These are phyloP conservation scores for Lumnitzera racemosa DNA, from an alignment of 345 rosid genomes.

Conservation along the genomic window DNA sequence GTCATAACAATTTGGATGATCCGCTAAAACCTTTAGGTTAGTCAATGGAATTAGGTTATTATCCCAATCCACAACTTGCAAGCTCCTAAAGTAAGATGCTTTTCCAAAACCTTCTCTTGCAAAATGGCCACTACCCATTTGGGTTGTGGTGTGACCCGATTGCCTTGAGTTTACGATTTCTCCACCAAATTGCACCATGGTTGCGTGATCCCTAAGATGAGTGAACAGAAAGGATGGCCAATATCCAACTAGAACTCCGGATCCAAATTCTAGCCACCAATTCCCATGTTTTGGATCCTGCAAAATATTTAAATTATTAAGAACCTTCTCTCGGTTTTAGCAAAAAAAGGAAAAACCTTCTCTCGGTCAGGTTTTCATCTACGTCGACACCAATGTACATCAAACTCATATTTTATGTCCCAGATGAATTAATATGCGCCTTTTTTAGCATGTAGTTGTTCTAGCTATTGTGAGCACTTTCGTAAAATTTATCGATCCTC, in stretches of 20 bases:
- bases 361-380: too few relatives aligned
- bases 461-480: not conserved
- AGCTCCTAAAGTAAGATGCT: slow-evolving; percentile 81
- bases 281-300: slow-evolving; percentile 99
- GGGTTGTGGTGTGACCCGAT: slow-evolving; percentile 77
- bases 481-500: not conserved
- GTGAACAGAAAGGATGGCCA: slow-evolving; percentile 88
- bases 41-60: slow-evolving; percentile 70
- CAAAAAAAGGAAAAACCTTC: not conserved
- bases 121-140: slow-evolving; percentile 98
- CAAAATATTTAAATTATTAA: slow-evolving; percentile 3
- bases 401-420: too few relatives aligned
- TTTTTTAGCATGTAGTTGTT: not conserved
- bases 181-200: slow-evolving; percentile 94
- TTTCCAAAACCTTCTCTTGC: slow-evolving; percentile 83
- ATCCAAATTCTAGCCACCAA: slow-evolving; percentile 98
- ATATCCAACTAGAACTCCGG: slow-evolving; percentile 80
- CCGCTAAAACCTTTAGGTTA: slow-evolving; percentile 68
- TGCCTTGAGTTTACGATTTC: slow-evolving; percentile 67
- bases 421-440: too few relatives aligned
- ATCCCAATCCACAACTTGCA: slow-evolving; percentile 94
- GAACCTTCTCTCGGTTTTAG: not conserved
- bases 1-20: slow-evolving; percentile 85
- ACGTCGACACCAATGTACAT: too few relatives aligned
- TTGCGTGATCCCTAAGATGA: slow-evolving; percentile 75